phyloP scores from a whole-genome alignment of 257 asterid species.

The Osmanthus fragrans region DNA sequence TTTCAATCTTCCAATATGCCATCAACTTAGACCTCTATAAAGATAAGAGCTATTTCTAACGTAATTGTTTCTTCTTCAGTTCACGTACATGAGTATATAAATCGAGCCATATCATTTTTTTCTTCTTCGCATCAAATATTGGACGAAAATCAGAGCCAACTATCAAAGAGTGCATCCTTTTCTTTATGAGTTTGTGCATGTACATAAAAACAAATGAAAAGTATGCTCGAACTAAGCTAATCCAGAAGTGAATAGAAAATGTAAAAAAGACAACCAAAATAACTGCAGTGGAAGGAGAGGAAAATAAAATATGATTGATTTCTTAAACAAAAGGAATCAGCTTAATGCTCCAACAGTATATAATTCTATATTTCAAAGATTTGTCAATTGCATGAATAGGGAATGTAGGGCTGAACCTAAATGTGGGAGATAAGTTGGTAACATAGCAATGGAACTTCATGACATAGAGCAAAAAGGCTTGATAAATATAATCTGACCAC shows the following conservation, averaged over 20 bases:
- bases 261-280: neutral
- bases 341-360: neutral
- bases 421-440: constrained; percentile 41
- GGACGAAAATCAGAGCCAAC: constrained; percentile 47
- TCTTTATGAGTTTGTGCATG: constrained; percentile 64
- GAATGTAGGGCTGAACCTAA: constrained; percentile 47
- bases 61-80: constrained; percentile 61
- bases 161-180: constrained; percentile 45
- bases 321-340: neutral
- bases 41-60: constrained; percentile 44
- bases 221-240: neutral
- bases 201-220: constrained; percentile 43
- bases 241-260: neutral
- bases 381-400: constrained; percentile 36
- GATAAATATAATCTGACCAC: constrained; percentile 87
- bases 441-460: constrained; percentile 77
- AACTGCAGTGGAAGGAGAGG: neutral
- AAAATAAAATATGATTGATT: neutral
- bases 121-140: constrained; percentile 43
- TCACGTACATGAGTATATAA: constrained; percentile 57
- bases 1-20: constrained; percentile 33
- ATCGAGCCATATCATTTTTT: constrained; percentile 71
- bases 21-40: constrained; percentile 43
- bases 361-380: constrained; percentile 54
- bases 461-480: constrained; percentile 72